phyloP scores from a whole-genome alignment of 805 yeast species.

The Naumovozyma castellii region DNA sequence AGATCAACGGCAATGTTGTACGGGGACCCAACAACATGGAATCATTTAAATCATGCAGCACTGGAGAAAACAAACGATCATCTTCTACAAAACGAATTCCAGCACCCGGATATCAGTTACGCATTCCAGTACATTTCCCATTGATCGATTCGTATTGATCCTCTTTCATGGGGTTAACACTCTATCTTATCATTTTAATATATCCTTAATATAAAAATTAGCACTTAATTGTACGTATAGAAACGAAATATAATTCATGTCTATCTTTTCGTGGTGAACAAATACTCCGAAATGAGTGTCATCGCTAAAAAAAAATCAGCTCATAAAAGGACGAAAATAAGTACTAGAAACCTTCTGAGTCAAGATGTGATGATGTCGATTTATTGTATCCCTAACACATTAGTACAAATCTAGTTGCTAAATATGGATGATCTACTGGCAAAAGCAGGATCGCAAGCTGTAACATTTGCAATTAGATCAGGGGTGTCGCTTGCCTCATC shows the following conservation, averaged over 20 bases:
- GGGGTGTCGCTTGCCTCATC: conserved; percentile 68
- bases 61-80: conserved; percentile 65
- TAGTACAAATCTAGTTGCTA: neutral
- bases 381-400: too few species aligned
- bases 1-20: conserved; percentile 83
- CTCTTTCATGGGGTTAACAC: too few species aligned
- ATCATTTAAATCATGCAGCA: conserved; percentile 63
- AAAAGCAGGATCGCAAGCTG: conserved; percentile 66
- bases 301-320: too few species aligned
- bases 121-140: conserved; percentile 94
- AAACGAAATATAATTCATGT: too few species aligned
- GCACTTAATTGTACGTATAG: too few species aligned
- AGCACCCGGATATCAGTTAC: conserved; percentile 62
- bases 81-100: conserved; percentile 63
- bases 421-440: conserved; percentile 35
- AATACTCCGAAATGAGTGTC: too few species aligned
- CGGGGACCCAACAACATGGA: conserved; percentile 98
- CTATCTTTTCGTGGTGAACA: too few species aligned
- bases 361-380: too few species aligned
- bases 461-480: conserved; percentile 69
- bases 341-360: too few species aligned
- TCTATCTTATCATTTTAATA: too few species aligned
- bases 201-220: neutral
- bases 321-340: too few species aligned
- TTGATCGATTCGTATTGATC: conserved; percentile 7